Conservation (phyloP, 306 rosid species). For the Pueraria montana region DNA sequence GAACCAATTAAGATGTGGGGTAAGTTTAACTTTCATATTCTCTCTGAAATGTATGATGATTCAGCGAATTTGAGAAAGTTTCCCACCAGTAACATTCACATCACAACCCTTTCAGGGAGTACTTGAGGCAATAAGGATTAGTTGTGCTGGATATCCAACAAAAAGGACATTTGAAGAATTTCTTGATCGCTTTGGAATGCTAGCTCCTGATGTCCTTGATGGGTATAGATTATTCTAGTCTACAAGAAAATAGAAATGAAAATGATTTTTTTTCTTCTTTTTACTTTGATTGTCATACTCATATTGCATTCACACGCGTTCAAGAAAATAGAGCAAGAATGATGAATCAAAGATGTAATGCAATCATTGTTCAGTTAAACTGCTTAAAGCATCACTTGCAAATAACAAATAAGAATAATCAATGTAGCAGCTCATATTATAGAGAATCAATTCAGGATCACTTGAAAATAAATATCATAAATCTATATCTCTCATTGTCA, state of each 20-base stretch:
- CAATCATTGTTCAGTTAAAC: conserved; percentile 28
- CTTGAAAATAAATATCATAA: conserved; percentile 20
- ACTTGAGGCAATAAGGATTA: conserved; percentile 88
- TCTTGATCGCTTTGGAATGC: conserved; percentile 92
- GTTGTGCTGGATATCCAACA: conserved; percentile 96
- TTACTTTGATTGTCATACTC: not conserved
- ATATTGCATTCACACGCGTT: not conserved
- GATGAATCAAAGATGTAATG: conserved; percentile 30
- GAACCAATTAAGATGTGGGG: conserved; percentile 91
- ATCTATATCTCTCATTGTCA: conserved; percentile 10
- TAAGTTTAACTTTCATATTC: conserved; percentile 51
- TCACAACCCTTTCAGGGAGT: conserved; percentile 73
- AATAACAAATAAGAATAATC: conserved; percentile 3
- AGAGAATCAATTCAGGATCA: conserved; percentile 21
- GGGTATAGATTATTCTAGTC: conserved; percentile 63
- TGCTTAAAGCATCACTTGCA: conserved; percentile 40
- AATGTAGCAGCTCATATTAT: conserved; percentile 17
- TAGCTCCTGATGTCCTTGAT: conserved; percentile 82
- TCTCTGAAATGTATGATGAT: conserved; percentile 17
- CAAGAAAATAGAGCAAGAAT: conserved; percentile 43
- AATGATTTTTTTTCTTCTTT: not conserved
- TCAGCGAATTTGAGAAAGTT: conserved; percentile 5
- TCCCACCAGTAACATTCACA: conserved; percentile 15
- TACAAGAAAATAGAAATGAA: conserved; percentile 27
- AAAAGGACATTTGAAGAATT: conserved; percentile 88